Conservation (phyloP, 2,329 filamentous ascomycete genomes). For the Chaetomiaceae sp. region DNA sequence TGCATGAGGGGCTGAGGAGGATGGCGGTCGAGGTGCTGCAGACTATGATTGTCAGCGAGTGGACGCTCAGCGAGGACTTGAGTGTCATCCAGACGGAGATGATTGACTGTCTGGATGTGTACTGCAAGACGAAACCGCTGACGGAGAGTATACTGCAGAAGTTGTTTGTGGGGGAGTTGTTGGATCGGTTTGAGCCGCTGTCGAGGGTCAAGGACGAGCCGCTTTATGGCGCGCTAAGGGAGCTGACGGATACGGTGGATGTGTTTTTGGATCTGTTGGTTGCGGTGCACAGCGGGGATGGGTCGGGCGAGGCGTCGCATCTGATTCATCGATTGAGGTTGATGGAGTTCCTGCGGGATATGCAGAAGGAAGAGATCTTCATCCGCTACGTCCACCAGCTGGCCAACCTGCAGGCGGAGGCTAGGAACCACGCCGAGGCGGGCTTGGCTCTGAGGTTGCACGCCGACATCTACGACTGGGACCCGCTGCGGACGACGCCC, state of each 20-base stretch:
- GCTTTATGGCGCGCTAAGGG: constrained; percentile 70
- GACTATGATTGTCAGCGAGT: constrained; percentile 98
- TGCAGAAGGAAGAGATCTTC: constrained; percentile 96
- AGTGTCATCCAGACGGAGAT: constrained; percentile 91
- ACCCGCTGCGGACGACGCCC: constrained; percentile 62
- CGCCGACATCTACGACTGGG: constrained; percentile 90
- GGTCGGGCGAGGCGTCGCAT: constrained; percentile 68
- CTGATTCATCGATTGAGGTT: constrained; percentile 84
- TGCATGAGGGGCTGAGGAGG: constrained; percentile 82
- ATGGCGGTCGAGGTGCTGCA: constrained; percentile 92
- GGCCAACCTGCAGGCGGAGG: constrained; percentile 68
- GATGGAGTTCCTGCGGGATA: constrained; percentile 95
- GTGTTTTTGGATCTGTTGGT: constrained; percentile 88
- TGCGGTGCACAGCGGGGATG: constrained; percentile 76
- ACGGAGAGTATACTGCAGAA: constrained; percentile 90
- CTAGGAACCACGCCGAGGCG: constrained; percentile 79
- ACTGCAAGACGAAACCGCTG: constrained; percentile 85
- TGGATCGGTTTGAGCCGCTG: constrained; percentile 73
- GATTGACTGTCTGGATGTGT: constrained; percentile 84
- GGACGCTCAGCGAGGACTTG: constrained; percentile 90
- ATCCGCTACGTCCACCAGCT: constrained; percentile 93
- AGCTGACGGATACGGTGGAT: constrained; percentile 78
- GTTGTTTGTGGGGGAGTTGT: constrained; percentile 80
- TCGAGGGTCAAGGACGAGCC: constrained; percentile 63
- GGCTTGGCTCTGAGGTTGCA: constrained; percentile 85